Base-by-base conservation (phyloP, 192 early-diverging fungal species). In the Spinellus fusiger region DNA sequence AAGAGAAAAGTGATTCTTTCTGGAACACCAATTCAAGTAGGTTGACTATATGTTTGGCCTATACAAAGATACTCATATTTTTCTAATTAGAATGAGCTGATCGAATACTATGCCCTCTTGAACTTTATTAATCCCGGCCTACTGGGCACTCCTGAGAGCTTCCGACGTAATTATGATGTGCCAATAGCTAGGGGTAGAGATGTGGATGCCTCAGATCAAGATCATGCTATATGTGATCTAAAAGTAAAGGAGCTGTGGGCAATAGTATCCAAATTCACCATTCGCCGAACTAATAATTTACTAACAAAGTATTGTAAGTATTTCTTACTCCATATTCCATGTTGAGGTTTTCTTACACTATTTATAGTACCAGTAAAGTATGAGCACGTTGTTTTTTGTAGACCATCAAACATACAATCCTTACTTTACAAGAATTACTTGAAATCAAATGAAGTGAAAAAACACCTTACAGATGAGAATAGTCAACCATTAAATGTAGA, bases 371-470 rank as follows among this genome's bases (percentile, higher is more conserved):
- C 97, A 1, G 81, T 85, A 23, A 99, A 99, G 68, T 98, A 90
- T 79, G 97, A 99, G 62, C 91, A 99, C 68, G 94, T 99, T 7
- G 97, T 99, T 25, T 99, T 99, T 73, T 94, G 93, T 66, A 83
- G 84, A 54, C 75, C 96, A 18, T 81, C 87, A 8, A 73, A 78
- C 4, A 66, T 90, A 23, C 97, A 99, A 69, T 55, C 84, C 6
- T 71, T 82, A 9, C 69, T 99, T 5, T 99, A 99, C 68, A 80
- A 89, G 49, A 65, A 85, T 40, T 98, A 91, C 47, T 72, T 89
- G 20, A 71, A 72, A 16, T 84, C 88, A 1, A 74, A 83, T 10
- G 88, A 80, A 65, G 89, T 85, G 65, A 90, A 78, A 78, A 77
- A 64, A 62, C 83, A 86, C 53, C 77, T 85, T 4, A 80, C 83